Evolutionary conservation across 805 yeast species (phyloP).

Genomic region (Candida sphagnicola): DNA sequence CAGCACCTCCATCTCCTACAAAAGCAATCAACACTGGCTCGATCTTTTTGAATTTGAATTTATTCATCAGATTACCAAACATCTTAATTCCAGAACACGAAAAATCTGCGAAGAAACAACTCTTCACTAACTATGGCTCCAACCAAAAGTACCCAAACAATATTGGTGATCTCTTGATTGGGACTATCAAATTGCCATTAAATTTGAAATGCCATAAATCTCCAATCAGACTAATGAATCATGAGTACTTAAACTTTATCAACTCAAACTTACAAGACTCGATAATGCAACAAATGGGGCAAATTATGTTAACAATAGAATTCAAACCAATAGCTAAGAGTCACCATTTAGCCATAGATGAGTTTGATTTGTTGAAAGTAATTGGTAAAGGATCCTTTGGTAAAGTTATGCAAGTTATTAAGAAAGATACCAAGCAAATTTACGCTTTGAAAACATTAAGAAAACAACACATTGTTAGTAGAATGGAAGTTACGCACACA

Average conservation of each 20-base stretch:
- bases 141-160: conserved; percentile 19
- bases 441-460: conserved; percentile 93
- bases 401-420: conserved; percentile 97
- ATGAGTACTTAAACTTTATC: conserved; percentile 38
- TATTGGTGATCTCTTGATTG: conserved; percentile 69
- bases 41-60: conserved; percentile 62
- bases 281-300: conserved; percentile 40
- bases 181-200: conserved; percentile 63
- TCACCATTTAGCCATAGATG: conserved; percentile 74
- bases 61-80: conserved; percentile 75
- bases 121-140: conserved; percentile 23
- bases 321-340: conserved; percentile 62
- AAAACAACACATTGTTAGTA: conserved; percentile 89
- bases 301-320: conserved; percentile 60
- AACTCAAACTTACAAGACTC: conserved; percentile 40
- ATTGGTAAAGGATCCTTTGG: conserved; percentile 98
- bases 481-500: conserved; percentile 94
- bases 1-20: conserved; percentile 28
- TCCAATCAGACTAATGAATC: conserved; percentile 60
- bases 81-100: conserved; percentile 47
- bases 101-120: conserved; percentile 20
- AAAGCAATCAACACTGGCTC: conserved; percentile 29
- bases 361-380: conserved; percentile 88
- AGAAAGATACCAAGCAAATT: conserved; percentile 90
- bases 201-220: conserved; percentile 49